Evolutionary conservation across 192 early-diverging fungal species (phyloP), one percentile per base, ranked within the genome.

Genomic region (Lobosporangium transversale): DNA sequence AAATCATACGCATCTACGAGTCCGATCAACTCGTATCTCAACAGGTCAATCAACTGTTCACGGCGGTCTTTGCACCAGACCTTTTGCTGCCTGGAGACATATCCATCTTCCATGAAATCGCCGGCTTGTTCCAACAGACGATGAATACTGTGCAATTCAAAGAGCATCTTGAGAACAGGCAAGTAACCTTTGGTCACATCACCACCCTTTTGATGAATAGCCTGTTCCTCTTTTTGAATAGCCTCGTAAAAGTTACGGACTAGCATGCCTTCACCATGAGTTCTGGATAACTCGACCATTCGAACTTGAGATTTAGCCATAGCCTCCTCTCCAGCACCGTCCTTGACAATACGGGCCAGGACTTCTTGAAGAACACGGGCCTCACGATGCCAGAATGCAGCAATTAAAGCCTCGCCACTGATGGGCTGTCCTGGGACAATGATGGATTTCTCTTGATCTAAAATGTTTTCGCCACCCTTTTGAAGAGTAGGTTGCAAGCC

Each of bases 1-100:
- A 90, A 88, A 54, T 91, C 92, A 67, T 92, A 94, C 17, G 92
- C 86, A 67, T 96, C 94, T n/a, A 92, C 92, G n/a, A 93, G 70
- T 8, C 90, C 84, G 65, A 96, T 83, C 21, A 90, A 83, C 58
- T 94, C 89, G 52, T 82, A 79, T 53, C 93, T 85, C 23, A 94
- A 60, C 20, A 70, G 70, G 14, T 83, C 68, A 70, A 91, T 89
- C 21, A 90, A 83, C 15, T 64, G 33, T 44, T 78, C 83, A 27
- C 92, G 88, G 56, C 80, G 74, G 12, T 78, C 80, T 56, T 85
- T 84, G 68, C 91, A 83, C 60, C 85, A 71, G 30, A 85, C 81
- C 10, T 92, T 64, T 64, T 94, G 88, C 1, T 74, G 29, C 24
- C 85, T 78, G 4, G 81, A 80, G 61, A 93, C 89, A 82, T 89